Evolutionary conservation across 75 land plant species (phyloP).

Genomic region (Cunninghamia lanceolata): DNA sequence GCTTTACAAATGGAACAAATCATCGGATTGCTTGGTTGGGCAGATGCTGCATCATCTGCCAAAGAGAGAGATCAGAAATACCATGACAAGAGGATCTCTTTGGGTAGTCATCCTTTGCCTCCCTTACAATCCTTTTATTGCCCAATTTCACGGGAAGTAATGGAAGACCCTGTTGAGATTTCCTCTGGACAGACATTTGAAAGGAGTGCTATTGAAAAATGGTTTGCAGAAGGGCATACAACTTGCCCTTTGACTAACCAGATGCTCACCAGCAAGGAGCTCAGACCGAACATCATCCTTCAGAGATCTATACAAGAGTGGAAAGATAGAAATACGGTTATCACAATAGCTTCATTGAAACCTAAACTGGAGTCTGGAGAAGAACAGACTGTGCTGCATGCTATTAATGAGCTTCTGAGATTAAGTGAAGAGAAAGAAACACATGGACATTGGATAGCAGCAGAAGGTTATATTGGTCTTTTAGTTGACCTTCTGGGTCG

Average conservation of each 20-base stretch:
- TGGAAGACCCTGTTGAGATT: constrained; percentile 78
- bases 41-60: constrained; percentile 56
- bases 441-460: constrained; percentile 56
- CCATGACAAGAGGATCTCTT: constrained; percentile 35
- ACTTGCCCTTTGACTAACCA: constrained; percentile 65
- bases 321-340: constrained; percentile 63
- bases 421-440: constrained; percentile 50
- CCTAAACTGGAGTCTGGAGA: constrained; percentile 36
- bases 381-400: constrained; percentile 38
- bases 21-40: constrained; percentile 48
- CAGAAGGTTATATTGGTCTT: constrained; percentile 56
- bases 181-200: constrained; percentile 72
- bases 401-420: constrained; percentile 30
- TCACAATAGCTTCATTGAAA: constrained; percentile 35
- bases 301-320: constrained; percentile 72
- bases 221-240: constrained; percentile 58
- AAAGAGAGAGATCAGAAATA: constrained; percentile 47
- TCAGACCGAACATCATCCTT: constrained; percentile 63
- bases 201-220: constrained; percentile 57
- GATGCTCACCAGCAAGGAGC: constrained; percentile 34
- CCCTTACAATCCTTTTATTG: constrained; percentile 68
- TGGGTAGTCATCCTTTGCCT: constrained; percentile 52
- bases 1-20: constrained; percentile 70
- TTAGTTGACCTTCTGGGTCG: constrained; percentile 36
- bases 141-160: constrained; percentile 65